Evolutionary conservation across 768 basidiomycete species (phyloP).

Genomic region (Royoungia palumana): DNA sequence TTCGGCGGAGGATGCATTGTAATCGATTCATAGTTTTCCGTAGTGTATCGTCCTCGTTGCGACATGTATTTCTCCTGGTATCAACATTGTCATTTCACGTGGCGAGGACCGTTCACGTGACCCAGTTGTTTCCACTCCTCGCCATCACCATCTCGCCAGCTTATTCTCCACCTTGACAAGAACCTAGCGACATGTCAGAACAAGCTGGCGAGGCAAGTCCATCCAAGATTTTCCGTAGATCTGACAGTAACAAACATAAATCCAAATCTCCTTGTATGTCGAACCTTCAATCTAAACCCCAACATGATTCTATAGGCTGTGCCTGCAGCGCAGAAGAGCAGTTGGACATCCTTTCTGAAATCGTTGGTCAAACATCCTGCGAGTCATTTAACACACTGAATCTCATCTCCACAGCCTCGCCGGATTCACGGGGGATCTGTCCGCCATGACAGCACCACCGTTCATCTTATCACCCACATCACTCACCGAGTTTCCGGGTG

Average conservation of each 20-base stretch:
- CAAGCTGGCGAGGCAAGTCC: conserved; percentile 41
- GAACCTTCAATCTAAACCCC: conserved; percentile 20
- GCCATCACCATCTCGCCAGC: conserved; percentile 15
- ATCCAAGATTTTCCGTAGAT: conserved; percentile 20
- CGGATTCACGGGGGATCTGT: conserved; percentile 85
- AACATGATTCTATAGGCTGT: conserved; percentile 50
- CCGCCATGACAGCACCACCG: conserved; percentile 77
- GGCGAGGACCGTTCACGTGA: conserved; percentile 21
- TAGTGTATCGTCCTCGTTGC: conserved; percentile 15
- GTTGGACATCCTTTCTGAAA: conserved; percentile 91
- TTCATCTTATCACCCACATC: conserved; percentile 92
- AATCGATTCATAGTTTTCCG: conserved; percentile 35
- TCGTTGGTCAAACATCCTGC: conserved; percentile 50
- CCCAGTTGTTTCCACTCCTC: not conserved
- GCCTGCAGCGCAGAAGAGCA: conserved; percentile 76
- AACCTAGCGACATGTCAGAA: conserved; percentile 31
- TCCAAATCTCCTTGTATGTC: conserved; percentile 36
- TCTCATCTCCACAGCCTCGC: conserved; percentile 54
- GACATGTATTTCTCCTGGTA: conserved; percentile 1
- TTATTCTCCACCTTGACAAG: conserved; percentile 1
- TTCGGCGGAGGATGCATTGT: conserved; percentile 87
- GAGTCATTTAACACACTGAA: conserved; percentile 2
- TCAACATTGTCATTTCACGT: too few relatives aligned
- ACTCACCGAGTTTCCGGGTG: conserved; percentile 88
- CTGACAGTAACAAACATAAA: conserved; percentile 24